phyloP scores from a whole-genome alignment of 2,329 filamentous ascomycete species.

The Penicillium capsulatum region DNA sequence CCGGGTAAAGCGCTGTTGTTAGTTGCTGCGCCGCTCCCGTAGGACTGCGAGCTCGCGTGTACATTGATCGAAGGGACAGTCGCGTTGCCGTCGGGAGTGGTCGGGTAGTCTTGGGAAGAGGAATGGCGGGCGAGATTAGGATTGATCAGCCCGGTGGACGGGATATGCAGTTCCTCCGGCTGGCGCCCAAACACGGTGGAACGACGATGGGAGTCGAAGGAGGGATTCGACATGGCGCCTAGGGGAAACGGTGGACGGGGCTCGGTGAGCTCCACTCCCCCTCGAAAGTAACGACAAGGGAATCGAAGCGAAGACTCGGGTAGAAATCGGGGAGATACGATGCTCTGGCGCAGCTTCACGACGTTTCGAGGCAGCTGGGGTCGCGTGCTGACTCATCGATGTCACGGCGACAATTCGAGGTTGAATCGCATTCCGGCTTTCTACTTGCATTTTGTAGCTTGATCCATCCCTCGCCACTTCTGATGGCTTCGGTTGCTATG shows the following conservation, averaged over 20 bases:
- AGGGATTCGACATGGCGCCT: slow-evolving; percentile 42
- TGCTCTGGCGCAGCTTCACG: slow-evolving; percentile 6
- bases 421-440: neutral
- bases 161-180: slow-evolving; percentile 56
- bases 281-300: slow-evolving; percentile 3
- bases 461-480: neutral
- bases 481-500: slow-evolving; percentile 21
- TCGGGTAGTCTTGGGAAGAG: slow-evolving; percentile 47
- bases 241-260: slow-evolving; percentile 14
- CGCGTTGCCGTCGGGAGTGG: slow-evolving; percentile 41
- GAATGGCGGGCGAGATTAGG: slow-evolving; percentile 40
- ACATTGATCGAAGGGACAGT: slow-evolving; percentile 56
- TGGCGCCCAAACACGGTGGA: slow-evolving; percentile 46
- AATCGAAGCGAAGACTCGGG: slow-evolving; percentile 13
- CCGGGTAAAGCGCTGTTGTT: slow-evolving; percentile 51
- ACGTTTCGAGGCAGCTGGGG: slow-evolving; percentile 6
- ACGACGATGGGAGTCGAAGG: slow-evolving; percentile 51
- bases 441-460: neutral
- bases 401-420: slow-evolving; percentile 1
- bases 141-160: slow-evolving; percentile 38
- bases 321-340: slow-evolving; percentile 5
- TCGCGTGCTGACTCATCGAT: slow-evolving; percentile 14
- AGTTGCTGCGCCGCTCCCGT: slow-evolving; percentile 39
- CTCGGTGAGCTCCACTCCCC: slow-evolving; percentile 21
- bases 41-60: slow-evolving; percentile 52